Conservation (phyloP, 805 yeast species). For the Suhomyces prunicola region DNA sequence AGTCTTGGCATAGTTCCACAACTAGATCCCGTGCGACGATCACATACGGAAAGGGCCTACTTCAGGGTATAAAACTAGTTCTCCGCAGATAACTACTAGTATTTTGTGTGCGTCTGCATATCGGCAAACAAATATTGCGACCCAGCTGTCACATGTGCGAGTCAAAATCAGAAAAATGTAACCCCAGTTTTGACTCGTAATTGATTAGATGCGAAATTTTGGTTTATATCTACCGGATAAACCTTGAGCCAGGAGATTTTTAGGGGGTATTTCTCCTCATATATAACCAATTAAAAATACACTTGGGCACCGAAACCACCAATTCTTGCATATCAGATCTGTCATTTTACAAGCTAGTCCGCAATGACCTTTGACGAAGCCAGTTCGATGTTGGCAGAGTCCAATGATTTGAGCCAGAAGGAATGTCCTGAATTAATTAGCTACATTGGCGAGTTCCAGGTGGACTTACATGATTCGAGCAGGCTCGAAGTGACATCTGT, state of each 20-base stretch:
- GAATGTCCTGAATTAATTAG: conserved; percentile 17
- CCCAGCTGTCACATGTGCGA: background rate
- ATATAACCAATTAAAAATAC: background rate
- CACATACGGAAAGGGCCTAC: background rate
- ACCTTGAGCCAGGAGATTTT: background rate
- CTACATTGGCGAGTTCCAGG: conserved; percentile 22
- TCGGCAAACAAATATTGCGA: background rate
- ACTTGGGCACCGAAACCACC: background rate
- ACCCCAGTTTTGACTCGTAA: background rate
- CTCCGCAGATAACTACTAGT: background rate
- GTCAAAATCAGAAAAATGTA: background rate
- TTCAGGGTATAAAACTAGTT: background rate
- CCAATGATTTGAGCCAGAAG: conserved; percentile 5
- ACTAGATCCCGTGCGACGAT: background rate
- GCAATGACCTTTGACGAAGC: background rate
- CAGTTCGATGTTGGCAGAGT: background rate
- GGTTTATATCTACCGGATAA: background rate
- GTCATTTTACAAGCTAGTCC: background rate
- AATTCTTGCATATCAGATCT: background rate
- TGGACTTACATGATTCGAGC: conserved; percentile 5
- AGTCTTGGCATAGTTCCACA: background rate
- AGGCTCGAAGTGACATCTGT: background rate
- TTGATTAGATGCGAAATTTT: background rate
- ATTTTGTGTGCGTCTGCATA: background rate
- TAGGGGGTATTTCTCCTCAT: background rate